Base-by-base conservation (phyloP, 2,329 filamentous ascomycete species). In the Didymella glomerata region DNA sequence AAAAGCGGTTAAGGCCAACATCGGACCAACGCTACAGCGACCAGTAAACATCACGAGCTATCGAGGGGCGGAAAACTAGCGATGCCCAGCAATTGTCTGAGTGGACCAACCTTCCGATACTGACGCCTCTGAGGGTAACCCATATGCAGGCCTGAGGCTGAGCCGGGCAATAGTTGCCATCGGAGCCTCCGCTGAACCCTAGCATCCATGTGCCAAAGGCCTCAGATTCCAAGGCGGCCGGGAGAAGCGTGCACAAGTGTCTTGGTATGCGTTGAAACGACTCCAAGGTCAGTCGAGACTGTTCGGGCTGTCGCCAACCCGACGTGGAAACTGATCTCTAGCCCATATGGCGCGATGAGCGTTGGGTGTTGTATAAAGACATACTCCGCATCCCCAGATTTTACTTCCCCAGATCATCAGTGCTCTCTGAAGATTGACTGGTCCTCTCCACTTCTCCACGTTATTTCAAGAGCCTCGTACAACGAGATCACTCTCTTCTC, bases 371-470 rank as follows among this genome's bases (percentile, higher is more conserved):
- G 51, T 67, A 69, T 71, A 69, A 68, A 71, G 62, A 49, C 54
- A 25, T 41, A 53, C 38, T 56, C 50, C 49, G 58, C 50, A 50
- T 63, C 67, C 64, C 65, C 60, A 52, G 65, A 54, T 66, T 69
- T 50, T 44, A 32, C 34, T 68, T 66, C 67, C 60, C 68, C 67
- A 71, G 67, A 66, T 67, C 67, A 68, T 63, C 64, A 45, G 62
- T 54, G 38, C 25, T 42, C 49, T 56, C 64, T 63, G 63, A 53
- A 57, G 66, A 61, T 68, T 57, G 56, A 64, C 51, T 57, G 55
- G 54, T 50, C 32, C 41, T 67, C 61, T 62, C 59, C 46, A 20
- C 48, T 54, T 51, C 49, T 47, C 52, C 30, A 45, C 53, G 55
- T 54, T 47, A 51, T 40, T 48, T 36, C 18, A 56, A 20, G 38